These are phyloP conservation scores for Huntiella decipiens DNA, from an alignment of 2,329 filamentous ascomycete species.

Conservation along the genomic window DNA sequence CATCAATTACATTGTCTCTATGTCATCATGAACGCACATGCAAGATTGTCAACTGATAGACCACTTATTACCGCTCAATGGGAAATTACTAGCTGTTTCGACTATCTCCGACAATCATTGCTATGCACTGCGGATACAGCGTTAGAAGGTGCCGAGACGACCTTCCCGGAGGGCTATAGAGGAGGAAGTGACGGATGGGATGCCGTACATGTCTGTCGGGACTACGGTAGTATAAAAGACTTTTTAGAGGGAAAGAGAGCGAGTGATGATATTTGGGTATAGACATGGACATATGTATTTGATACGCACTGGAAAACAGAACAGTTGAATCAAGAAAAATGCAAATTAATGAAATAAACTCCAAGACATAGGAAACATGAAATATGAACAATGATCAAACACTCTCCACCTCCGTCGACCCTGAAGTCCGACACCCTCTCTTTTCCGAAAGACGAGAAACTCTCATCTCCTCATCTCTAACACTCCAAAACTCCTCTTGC, in stretches of 20 bases:
- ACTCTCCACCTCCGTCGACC: background rate
- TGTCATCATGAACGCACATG: slow-evolving; percentile 20
- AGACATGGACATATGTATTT: background rate
- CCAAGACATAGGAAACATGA: slow-evolving; percentile 4
- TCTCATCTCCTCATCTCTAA: background rate
- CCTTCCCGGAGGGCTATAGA: slow-evolving; percentile 19
- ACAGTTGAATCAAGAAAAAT: background rate
- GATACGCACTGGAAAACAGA: background rate
- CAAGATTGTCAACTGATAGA: slow-evolving; percentile 11
- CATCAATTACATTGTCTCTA: slow-evolving; percentile 25
- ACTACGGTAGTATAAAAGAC: slow-evolving; percentile 19
- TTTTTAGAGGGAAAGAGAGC: slow-evolving; percentile 20
- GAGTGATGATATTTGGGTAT: slow-evolving; percentile 22
- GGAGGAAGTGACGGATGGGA: slow-evolving; percentile 25
- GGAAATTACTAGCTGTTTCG: slow-evolving; percentile 31
- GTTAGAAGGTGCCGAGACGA: slow-evolving; percentile 24
- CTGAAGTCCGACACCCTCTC: background rate
- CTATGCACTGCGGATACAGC: slow-evolving; percentile 28
- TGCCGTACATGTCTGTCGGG: slow-evolving; percentile 24
- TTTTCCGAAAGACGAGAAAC: background rate
- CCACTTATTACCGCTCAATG: slow-evolving; percentile 9
- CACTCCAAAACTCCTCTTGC: background rate
- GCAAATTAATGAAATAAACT: background rate
- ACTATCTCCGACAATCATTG: slow-evolving; percentile 28
- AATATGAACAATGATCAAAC: background rate